Evolutionary conservation across 2,329 filamentous ascomycete genomes (phyloP).

Genomic region (Talaromyces islandicus): DNA sequence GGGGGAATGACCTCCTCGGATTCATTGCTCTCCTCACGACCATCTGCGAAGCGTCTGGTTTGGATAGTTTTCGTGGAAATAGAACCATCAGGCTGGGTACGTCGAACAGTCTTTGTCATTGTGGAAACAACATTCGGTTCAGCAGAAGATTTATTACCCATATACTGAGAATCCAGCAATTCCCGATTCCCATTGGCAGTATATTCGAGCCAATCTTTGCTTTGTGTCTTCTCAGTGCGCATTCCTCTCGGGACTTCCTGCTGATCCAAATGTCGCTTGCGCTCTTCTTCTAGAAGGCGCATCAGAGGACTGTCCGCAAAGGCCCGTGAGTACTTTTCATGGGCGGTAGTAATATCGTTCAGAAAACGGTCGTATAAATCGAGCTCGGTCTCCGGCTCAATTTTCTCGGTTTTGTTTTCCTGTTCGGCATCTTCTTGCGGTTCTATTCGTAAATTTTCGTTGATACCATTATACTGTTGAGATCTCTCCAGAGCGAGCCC

Average conservation of each 20-base stretch:
- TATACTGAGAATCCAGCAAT: conserved; percentile 11
- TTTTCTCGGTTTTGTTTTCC: conserved; percentile 14
- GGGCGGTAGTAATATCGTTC: conserved; percentile 25
- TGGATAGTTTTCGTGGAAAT: conserved; percentile 52
- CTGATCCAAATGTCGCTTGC: conserved; percentile 19
- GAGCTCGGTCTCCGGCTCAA: conserved; percentile 40
- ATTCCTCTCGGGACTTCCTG: conserved; percentile 12
- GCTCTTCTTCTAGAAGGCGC: conserved; percentile 28
- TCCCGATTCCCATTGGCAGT: conserved; percentile 8
- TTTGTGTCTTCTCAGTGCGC: conserved; percentile 13
- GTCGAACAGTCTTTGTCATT: conserved; percentile 52
- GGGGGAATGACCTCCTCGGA: conserved; percentile 40
- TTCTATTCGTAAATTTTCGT: neutral
- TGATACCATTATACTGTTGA: neutral
- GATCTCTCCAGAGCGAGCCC: conserved; percentile 18
- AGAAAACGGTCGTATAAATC: conserved; percentile 50
- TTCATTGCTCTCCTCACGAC: conserved; percentile 53
- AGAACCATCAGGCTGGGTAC: conserved; percentile 51
- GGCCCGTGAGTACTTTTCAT: conserved; percentile 23
- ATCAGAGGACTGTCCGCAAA: conserved; percentile 30
- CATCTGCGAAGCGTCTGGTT: conserved; percentile 56
- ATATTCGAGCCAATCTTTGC: conserved; percentile 21
- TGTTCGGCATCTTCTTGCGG: conserved; percentile 1
- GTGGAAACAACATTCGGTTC: conserved; percentile 46
- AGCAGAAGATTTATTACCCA: conserved; percentile 15